Conservation (phyloP, 768 basidiomycete genomes). For the Amyloporia xantha region DNA sequence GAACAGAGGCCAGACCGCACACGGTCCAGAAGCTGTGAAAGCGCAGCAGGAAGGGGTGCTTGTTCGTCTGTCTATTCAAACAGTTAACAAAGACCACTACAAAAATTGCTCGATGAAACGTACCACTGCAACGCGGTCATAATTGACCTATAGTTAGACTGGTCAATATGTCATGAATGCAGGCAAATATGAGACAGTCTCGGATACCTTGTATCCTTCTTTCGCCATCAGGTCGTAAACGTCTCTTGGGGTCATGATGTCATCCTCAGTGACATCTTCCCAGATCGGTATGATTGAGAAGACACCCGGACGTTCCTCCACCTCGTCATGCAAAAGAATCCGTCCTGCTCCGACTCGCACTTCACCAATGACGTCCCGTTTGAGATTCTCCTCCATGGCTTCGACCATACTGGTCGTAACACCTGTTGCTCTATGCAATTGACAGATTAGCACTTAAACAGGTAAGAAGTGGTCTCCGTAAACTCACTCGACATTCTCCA, state of each 20-base stretch:
- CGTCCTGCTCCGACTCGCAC: slow-evolving; percentile 64
- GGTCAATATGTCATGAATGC: not conserved
- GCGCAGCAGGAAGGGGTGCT: slow-evolving; percentile 85
- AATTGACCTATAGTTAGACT: slow-evolving; percentile 59
- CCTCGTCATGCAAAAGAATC: slow-evolving; percentile 90
- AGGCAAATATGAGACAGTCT: slow-evolving; percentile 1
- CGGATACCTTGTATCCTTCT: slow-evolving; percentile 67
- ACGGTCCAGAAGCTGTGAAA: slow-evolving; percentile 72
- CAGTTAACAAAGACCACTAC: no score
- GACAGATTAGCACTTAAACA: not conserved
- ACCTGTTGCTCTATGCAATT: slow-evolving; percentile 75
- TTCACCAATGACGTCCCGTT: slow-evolving; percentile 82
- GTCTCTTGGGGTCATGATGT: slow-evolving; percentile 85
- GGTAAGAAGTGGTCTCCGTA: not conserved
- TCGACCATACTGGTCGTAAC: slow-evolving; percentile 89
- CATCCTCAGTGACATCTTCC: slow-evolving; percentile 77
- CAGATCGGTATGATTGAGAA: slow-evolving; percentile 92
- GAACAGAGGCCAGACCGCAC: slow-evolving; percentile 45
- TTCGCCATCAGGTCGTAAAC: slow-evolving; percentile 67
- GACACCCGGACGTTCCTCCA: slow-evolving; percentile 85
- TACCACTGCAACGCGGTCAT: slow-evolving; percentile 86
- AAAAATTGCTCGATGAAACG: no score
- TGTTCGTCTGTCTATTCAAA: slow-evolving; percentile 86
- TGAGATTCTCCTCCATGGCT: slow-evolving; percentile 82
- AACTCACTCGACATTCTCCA: slow-evolving; percentile 90